phyloP scores from a whole-genome alignment of 1,284 basidiomycete genomes.

The Ganoderma leucocontextum region DNA sequence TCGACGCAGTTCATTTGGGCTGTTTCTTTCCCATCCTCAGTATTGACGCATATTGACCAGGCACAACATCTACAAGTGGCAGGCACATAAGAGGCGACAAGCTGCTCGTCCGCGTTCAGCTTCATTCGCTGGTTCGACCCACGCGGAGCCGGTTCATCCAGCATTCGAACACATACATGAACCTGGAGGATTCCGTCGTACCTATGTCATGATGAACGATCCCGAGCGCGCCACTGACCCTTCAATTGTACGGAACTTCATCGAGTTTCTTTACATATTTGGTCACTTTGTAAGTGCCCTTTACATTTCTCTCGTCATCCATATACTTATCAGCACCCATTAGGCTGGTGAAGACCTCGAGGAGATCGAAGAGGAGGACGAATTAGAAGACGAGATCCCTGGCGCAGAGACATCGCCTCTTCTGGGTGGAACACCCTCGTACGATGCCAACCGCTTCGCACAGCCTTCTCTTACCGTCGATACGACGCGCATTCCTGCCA shows the following conservation, averaged over 20 bases:
- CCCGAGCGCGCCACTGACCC: slow-evolving; percentile 73
- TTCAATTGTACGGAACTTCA: slow-evolving; percentile 80
- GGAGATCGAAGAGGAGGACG: slow-evolving; percentile 77
- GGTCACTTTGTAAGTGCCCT: slow-evolving; percentile 88
- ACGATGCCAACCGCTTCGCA: slow-evolving; percentile 19
- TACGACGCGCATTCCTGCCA: slow-evolving; percentile 1
- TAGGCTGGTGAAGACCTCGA: slow-evolving; percentile 95
- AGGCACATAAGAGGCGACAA: slow-evolving; percentile 74
- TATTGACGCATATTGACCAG: slow-evolving; percentile 47
- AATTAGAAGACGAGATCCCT: slow-evolving; percentile 46
- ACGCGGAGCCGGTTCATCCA: slow-evolving; percentile 60
- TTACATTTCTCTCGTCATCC: slow-evolving; percentile 10
- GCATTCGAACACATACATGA: slow-evolving; percentile 91
- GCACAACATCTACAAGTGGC: slow-evolving; percentile 96
- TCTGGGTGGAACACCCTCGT: slow-evolving; percentile 20
- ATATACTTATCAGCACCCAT: slow-evolving; percentile 7
- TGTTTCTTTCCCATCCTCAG: not conserved
- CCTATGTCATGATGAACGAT: slow-evolving; percentile 79
- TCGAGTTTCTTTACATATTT: slow-evolving; percentile 92
- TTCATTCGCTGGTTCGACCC: slow-evolving; percentile 73
- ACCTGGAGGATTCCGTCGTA: slow-evolving; percentile 92
- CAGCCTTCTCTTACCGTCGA: slow-evolving; percentile 17
- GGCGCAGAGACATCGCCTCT: slow-evolving; percentile 29
- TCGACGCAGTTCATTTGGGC: not conserved
- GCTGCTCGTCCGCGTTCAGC: slow-evolving; percentile 68